Conservation (phyloP, 768 basidiomycete species). For the Tricholoma saponaceum region DNA sequence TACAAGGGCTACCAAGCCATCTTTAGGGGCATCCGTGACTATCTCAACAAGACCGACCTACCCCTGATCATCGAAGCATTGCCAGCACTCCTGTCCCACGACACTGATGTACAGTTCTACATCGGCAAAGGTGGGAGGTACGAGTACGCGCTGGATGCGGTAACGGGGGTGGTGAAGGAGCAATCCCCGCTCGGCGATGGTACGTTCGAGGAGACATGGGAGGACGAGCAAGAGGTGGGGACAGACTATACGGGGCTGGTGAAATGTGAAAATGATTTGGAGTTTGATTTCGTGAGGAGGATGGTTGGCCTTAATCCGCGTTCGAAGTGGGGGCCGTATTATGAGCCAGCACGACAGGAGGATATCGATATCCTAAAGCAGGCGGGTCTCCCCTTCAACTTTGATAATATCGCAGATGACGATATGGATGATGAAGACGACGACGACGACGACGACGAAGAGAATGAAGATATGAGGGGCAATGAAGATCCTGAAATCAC, state of each 20-base stretch:
- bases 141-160: constrained; percentile 12
- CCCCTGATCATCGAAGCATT: not conserved
- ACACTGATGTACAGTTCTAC: constrained; percentile 3
- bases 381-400: not conserved
- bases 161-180: constrained; percentile 7
- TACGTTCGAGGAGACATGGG: constrained; percentile 9
- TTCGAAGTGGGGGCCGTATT: constrained; percentile 2
- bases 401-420: constrained; percentile 1
- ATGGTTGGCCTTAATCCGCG: constrained; percentile 7
- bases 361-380: not conserved
- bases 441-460: not conserved
- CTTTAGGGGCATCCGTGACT: constrained; percentile 1
- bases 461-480: not conserved
- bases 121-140: constrained; percentile 10
- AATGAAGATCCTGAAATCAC: not conserved
- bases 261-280: constrained; percentile 14
- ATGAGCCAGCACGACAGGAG: not conserved
- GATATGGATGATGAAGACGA: not conserved
- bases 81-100: constrained; percentile 1
- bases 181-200: constrained; percentile 3
- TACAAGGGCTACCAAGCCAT: constrained; percentile 9
- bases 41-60: not conserved
- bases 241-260: not conserved
- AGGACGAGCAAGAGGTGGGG: constrained; percentile 2
- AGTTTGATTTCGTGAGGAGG: constrained; percentile 12